These are phyloP conservation scores for Mycena epipterygia DNA, from an alignment of 768 basidiomycete genomes.

Conservation along the genomic window DNA sequence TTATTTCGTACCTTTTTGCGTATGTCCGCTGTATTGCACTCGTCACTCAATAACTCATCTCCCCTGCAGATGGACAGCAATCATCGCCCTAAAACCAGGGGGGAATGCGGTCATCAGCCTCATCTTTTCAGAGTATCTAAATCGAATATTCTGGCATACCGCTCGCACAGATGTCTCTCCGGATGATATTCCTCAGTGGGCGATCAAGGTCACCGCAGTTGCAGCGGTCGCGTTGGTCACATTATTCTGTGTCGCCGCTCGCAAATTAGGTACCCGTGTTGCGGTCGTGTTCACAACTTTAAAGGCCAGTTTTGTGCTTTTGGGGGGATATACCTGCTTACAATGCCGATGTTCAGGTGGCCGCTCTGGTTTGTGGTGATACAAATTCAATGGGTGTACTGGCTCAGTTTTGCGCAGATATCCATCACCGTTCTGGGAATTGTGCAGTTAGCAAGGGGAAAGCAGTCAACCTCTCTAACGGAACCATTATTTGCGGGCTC, in stretches of 20 bases:
- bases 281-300: slow-evolving; percentile 90
- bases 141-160: slow-evolving; percentile 87
- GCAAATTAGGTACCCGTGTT: slow-evolving; percentile 82
- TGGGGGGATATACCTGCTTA: neutral
- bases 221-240: slow-evolving; percentile 81
- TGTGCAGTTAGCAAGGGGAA: slow-evolving; percentile 79
- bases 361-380: slow-evolving; percentile 71
- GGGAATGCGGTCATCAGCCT: slow-evolving; percentile 88
- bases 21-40: no score
- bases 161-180: slow-evolving; percentile 80
- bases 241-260: slow-evolving; percentile 82
- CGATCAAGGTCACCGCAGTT: slow-evolving; percentile 88
- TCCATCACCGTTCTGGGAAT: slow-evolving; percentile 85
- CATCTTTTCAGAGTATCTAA: slow-evolving; percentile 93
- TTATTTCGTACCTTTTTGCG: slow-evolving; percentile 93
- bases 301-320: slow-evolving; percentile 68
- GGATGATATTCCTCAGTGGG: slow-evolving; percentile 89
- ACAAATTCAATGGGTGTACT: slow-evolving; percentile 1
- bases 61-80: slow-evolving; percentile 97
- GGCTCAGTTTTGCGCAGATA: slow-evolving; percentile 56
- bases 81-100: slow-evolving; percentile 89
- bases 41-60: no score
- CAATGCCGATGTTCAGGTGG: slow-evolving; percentile 57
- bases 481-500: slow-evolving; percentile 80
- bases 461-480: slow-evolving; percentile 75